phyloP scores from a whole-genome alignment of 169 alveolate genomes.

The Pseudocohnilembus persalinus region DNA sequence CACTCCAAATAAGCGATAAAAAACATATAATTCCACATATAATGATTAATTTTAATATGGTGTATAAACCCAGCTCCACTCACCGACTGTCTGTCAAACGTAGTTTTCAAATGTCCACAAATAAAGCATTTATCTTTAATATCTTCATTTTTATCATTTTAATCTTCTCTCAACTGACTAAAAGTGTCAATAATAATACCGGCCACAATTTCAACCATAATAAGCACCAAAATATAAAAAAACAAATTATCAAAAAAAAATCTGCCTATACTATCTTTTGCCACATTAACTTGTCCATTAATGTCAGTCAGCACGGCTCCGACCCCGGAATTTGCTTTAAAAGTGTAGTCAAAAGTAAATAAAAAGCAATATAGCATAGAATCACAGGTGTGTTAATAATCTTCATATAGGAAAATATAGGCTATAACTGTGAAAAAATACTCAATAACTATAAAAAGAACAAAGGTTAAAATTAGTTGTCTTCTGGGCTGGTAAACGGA shows the following conservation, averaged over 20 bases:
- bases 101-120: constrained; percentile 57
- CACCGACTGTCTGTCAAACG: constrained; percentile 65
- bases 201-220: constrained; percentile 74
- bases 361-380: constrained; percentile 63
- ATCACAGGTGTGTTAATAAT: constrained; percentile 55
- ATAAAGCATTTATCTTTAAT: constrained; percentile 63
- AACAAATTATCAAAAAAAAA: constrained; percentile 73
- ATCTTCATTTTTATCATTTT: constrained; percentile 57
- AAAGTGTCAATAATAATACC: constrained; percentile 87
- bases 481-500: constrained; percentile 73
- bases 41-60: constrained; percentile 49
- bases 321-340: constrained; percentile 62
- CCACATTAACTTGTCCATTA: constrained; percentile 26
- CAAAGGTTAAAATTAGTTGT: constrained; percentile 56
- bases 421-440: constrained; percentile 70
- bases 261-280: constrained; percentile 53
- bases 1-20: constrained; percentile 54
- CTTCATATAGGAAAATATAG: constrained; percentile 53
- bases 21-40: constrained; percentile 61
- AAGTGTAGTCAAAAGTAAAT: constrained; percentile 65
- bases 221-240: constrained; percentile 65
- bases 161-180: constrained; percentile 72
- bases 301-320: constrained; percentile 34
- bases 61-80: constrained; percentile 36
- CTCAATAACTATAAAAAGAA: constrained; percentile 61